These are phyloP conservation scores for Logfia minima DNA, from an alignment of 129 eudicot species.

Conservation along the genomic window DNA sequence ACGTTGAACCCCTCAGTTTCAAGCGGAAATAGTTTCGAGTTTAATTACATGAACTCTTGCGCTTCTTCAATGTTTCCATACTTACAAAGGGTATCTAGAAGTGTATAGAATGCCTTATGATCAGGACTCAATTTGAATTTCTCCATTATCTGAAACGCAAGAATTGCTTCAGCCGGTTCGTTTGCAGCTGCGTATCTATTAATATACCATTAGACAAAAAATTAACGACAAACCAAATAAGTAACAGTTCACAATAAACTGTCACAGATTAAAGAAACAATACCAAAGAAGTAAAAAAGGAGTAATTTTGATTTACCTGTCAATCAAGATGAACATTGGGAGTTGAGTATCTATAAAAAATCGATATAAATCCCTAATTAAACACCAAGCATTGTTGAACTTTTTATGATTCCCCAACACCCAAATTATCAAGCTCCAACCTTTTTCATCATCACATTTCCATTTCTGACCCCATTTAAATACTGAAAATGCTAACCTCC, in stretches of 20 bases:
- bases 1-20: slow-evolving; percentile 84
- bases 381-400: slow-evolving; percentile 82
- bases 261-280: neutral
- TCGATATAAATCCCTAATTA: slow-evolving; percentile 59
- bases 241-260: neutral
- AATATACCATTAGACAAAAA: neutral
- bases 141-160: slow-evolving; percentile 70
- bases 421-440: slow-evolving; percentile 80
- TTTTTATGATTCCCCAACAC: slow-evolving; percentile 78
- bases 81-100: slow-evolving; percentile 55
- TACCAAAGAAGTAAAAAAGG: neutral
- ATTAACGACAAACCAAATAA: neutral
- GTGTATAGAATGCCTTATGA: slow-evolving; percentile 54
- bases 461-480: slow-evolving; percentile 84
- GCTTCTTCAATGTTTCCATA: slow-evolving; percentile 92
- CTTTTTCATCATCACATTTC: slow-evolving; percentile 46
- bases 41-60: slow-evolving; percentile 74
- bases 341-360: slow-evolving; percentile 54
- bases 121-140: slow-evolving; percentile 68
- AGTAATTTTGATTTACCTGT: slow-evolving; percentile 49
- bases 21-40: slow-evolving; percentile 75
- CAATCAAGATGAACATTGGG: slow-evolving; percentile 73
- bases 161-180: slow-evolving; percentile 63
- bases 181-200: slow-evolving; percentile 80
- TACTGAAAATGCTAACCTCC: slow-evolving; percentile 70